Evolutionary conservation across 2,329 filamentous ascomycete species (phyloP), one percentile per base, ranked within the genome.

Genomic region (Aspergillus latus): DNA sequence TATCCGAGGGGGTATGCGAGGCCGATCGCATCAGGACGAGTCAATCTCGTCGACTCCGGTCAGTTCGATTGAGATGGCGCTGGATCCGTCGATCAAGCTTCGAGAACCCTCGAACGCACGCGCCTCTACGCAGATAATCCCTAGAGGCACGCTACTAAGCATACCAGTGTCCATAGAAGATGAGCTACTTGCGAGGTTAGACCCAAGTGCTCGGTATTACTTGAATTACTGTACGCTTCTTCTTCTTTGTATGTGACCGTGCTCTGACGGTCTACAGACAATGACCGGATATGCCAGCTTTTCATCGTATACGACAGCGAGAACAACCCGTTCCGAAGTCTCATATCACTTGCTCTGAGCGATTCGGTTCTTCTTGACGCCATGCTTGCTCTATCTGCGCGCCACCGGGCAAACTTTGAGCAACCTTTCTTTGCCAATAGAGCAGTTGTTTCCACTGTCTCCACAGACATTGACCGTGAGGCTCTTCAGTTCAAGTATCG

Each of bases 291-390:
- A 59, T 72, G 70, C 62, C 66, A 69, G 52, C 58, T 73, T 1
- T 70, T 67, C 51, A 65, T 66, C 36, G 70, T 73, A 21, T 72
- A 73, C 43, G 70, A 73, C 50, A 73, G 70, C 52, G 56, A 68
- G 15, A 64, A 59, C 16, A 74, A 74, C 51, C 70, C 71, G 1
- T 68, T 73, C 28, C 59, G 70, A 40, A 69, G 60, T 28, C 53
- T 73, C 5, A 70, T 72, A 13, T 46, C 70, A 21, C 57, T 71
- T 5, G 68, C 70, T 5, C 26, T 72, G 51, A 52, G 64, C 5
- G 62, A 72, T 13, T 45, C 58, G 6, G 61, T 67, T 5, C 58
- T 74, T 3, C 55, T 70, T n/a, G 68, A 72, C 36, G 64, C 69
- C 5, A 59, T 70, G 13, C 62, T 73, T 10, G 69, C 70, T 28